Evolutionary conservation across 177 flowering plant genomes (phyloP).

Genomic region (Vitis hybrid): DNA sequence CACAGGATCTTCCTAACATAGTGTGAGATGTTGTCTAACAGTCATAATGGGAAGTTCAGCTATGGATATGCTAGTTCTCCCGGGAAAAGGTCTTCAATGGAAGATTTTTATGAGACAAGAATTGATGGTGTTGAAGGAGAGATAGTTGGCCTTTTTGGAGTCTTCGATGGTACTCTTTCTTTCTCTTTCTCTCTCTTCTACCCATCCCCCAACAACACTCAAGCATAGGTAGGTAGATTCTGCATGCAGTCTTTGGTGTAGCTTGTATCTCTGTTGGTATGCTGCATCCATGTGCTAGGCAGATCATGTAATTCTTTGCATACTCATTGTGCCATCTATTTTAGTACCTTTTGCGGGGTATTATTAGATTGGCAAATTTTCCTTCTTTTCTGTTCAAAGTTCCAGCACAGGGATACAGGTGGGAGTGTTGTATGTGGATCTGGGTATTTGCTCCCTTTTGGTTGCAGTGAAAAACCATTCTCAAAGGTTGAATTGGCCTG

Average conservation of each 20-base stretch:
- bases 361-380: too few relatives aligned
- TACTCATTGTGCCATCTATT: too few relatives aligned
- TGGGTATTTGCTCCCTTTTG: slow-evolving; percentile 10
- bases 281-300: too few relatives aligned
- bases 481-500: not conserved
- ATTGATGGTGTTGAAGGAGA: slow-evolving; percentile 95
- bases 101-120: slow-evolving; percentile 94
- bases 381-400: too few relatives aligned
- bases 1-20: not conserved
- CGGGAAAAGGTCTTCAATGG: slow-evolving; percentile 97
- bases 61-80: slow-evolving; percentile 98
- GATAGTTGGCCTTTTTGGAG: slow-evolving; percentile 96
- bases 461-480: slow-evolving; percentile 13
- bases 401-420: not conserved
- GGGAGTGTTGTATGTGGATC: slow-evolving; percentile 6
- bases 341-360: too few relatives aligned
- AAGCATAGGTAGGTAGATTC: not conserved
- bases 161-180: slow-evolving; percentile 78
- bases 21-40: slow-evolving; percentile 26
- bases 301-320: too few relatives aligned
- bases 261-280: too few relatives aligned
- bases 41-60: slow-evolving; percentile 94
- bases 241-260: too few relatives aligned
- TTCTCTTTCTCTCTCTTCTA: slow-evolving; percentile 11
- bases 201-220: not conserved